A percentile compares a stretch with the other conserved stretches of the same genome.
phyloP scores from a whole-genome alignment of 768 basidiomycete genomes.

The Lepiota subincarnata region DNA sequence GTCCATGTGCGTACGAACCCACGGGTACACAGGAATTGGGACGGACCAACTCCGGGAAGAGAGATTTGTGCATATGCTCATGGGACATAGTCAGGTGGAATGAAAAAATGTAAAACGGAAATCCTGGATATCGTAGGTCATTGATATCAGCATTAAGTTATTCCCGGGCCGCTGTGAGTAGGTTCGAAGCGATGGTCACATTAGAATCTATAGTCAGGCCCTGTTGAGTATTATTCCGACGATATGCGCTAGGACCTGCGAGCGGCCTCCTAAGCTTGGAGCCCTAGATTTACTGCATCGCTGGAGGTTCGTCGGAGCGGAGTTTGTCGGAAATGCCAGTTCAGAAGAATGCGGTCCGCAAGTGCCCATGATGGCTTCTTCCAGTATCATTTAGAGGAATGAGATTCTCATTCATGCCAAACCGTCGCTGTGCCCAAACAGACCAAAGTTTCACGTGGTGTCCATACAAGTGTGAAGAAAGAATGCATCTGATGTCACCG shows the following conservation, averaged over 20 bases:
- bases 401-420: no score
- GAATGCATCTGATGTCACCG: no score
- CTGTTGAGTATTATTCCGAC: not conserved
- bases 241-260: not conserved
- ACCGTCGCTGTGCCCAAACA: no score
- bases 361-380: no score
- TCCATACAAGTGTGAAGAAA: no score
- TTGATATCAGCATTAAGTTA: not conserved
- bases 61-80: not conserved
- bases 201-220: not conserved
- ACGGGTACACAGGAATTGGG: no score
- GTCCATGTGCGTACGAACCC: not conserved
- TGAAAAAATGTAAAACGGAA: not conserved
- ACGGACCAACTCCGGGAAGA: slow-evolving; percentile 9
- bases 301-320: no score
- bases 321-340: no score
- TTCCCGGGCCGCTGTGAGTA: not conserved
- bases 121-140: not conserved
- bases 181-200: no score
- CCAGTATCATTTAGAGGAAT: no score
- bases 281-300: not conserved
- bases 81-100: slow-evolving; percentile 7
- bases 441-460: no score
- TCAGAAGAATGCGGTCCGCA: no score
- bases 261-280: not conserved